phyloP scores from a whole-genome alignment of 73 alveolate species.

The Chromera velia region DNA sequence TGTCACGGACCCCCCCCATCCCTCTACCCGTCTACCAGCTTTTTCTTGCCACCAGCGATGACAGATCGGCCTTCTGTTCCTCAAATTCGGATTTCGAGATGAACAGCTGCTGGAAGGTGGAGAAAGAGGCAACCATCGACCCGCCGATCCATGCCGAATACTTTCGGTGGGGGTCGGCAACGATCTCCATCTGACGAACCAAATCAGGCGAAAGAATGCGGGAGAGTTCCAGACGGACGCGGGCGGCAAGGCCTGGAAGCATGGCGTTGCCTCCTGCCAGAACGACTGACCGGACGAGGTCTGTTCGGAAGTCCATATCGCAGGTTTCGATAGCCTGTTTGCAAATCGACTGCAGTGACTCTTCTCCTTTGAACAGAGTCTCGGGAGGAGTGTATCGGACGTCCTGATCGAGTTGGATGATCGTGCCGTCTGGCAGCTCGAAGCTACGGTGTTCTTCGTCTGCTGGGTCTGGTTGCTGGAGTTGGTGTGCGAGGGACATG shows the following conservation, averaged over 20 bases:
- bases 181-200: slow-evolving; percentile 54
- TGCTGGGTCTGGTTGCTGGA: slow-evolving; percentile 46
- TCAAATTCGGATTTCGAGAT: slow-evolving; percentile 60
- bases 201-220: slow-evolving; percentile 37
- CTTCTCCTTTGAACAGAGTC: slow-evolving; percentile 55
- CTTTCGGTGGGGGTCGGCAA: slow-evolving; percentile 61
- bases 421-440: slow-evolving; percentile 72
- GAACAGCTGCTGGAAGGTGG: slow-evolving; percentile 57
- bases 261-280: slow-evolving; percentile 70
- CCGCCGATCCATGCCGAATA: slow-evolving; percentile 67
- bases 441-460: slow-evolving; percentile 56
- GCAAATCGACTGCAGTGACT: no score
- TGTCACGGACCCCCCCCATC: no score
- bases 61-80: slow-evolving; percentile 6
- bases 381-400: slow-evolving; percentile 61
- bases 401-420: slow-evolving; percentile 58
- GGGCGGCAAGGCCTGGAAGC: slow-evolving; percentile 64
- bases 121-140: slow-evolving; percentile 61
- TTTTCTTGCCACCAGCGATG: background rate
- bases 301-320: slow-evolving; percentile 58
- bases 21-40: no score
- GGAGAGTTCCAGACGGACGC: slow-evolving; percentile 58
- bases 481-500: slow-evolving; percentile 28
- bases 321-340: no score
- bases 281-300: slow-evolving; percentile 57